Evolutionary conservation across 2,329 filamentous ascomycete genomes (phyloP).

Genomic region (Allantophomopsis lycopodina): DNA sequence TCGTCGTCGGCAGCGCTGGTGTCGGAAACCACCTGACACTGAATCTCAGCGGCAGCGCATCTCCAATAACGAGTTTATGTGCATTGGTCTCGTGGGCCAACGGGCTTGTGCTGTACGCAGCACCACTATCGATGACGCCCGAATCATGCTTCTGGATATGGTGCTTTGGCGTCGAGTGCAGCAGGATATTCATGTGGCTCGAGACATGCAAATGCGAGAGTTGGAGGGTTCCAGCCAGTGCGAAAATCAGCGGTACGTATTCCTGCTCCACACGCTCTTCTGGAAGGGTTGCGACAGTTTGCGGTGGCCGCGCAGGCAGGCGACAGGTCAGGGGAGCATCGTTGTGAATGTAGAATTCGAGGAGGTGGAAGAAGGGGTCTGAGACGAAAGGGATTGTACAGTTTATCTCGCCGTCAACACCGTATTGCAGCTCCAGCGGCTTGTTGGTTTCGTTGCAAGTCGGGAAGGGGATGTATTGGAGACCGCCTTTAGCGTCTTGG

Average conservation of each 20-base stretch:
- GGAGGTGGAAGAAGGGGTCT: slow-evolving; percentile 74
- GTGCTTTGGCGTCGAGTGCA: slow-evolving; percentile 52
- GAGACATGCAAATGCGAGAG: slow-evolving; percentile 81
- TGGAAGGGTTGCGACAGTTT: slow-evolving; percentile 24
- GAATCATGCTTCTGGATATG: slow-evolving; percentile 49
- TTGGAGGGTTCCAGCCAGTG: slow-evolving; percentile 79
- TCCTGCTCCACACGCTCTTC: slow-evolving; percentile 34
- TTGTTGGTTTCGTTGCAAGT: slow-evolving; percentile 76
- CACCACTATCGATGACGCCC: slow-evolving; percentile 74
- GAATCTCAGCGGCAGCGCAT: slow-evolving; percentile 66
- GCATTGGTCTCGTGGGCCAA: slow-evolving; percentile 39
- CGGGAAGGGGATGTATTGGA: slow-evolving; percentile 87
- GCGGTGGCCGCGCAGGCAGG: slow-evolving; percentile 61
- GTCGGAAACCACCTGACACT: slow-evolving; percentile 79
- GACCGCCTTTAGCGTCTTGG: slow-evolving; percentile 63
- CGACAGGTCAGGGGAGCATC: slow-evolving; percentile 89
- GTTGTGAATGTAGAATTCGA: slow-evolving; percentile 96
- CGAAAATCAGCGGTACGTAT: slow-evolving; percentile 78
- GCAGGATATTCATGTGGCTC: slow-evolving; percentile 76
- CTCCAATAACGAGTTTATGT: slow-evolving; percentile 70
- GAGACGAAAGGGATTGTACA: slow-evolving; percentile 68
- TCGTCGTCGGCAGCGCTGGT: slow-evolving; percentile 53
- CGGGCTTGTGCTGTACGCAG: slow-evolving; percentile 74
- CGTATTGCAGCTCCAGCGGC: slow-evolving; percentile 78
- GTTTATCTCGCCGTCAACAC: slow-evolving; percentile 67